phyloP scores from a whole-genome alignment of 495 filamentous ascomycete genomes.

The Lasiosphaeria miniovina region DNA sequence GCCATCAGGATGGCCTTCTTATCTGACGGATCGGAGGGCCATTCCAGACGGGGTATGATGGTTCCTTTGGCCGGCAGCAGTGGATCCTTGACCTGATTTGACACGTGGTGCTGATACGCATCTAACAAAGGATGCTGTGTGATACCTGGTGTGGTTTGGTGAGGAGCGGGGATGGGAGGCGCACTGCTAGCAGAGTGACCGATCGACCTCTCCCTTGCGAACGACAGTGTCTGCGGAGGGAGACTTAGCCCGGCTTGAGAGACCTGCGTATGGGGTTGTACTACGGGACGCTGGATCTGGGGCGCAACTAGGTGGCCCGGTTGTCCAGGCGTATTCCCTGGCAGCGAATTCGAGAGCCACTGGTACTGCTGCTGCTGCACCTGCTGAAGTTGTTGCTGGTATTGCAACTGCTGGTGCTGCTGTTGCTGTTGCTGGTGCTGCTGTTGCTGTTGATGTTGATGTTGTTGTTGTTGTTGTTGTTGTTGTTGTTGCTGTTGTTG shows the following conservation, averaged over 20 bases:
- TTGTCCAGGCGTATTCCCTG: constrained; percentile 2
- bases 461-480: constrained; percentile 24
- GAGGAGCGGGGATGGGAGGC: neutral
- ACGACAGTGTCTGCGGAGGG: neutral
- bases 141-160: neutral
- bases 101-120: constrained; percentile 10
- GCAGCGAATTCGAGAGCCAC: neutral
- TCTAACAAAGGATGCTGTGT: constrained; percentile 13
- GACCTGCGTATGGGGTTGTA: neutral
- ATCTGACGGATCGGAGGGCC: constrained; percentile 39
- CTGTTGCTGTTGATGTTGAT: constrained; percentile 41
- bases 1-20: constrained; percentile 44
- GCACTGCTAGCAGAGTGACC: neutral
- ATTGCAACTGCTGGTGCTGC: constrained; percentile 17
- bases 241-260: neutral
- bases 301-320: constrained; percentile 3
- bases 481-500: constrained; percentile 23
- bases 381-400: constrained; percentile 17
- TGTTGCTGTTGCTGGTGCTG: constrained; percentile 19
- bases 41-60: constrained; percentile 25
- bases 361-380: constrained; percentile 15
- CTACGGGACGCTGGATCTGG: neutral
- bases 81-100: constrained; percentile 1
- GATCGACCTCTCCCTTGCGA: neutral
- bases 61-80: constrained; percentile 19